These are phyloP conservation scores for Stagonosporopsis vannaccii DNA, from an alignment of 2,329 filamentous ascomycete species.

Conservation along the genomic window DNA sequence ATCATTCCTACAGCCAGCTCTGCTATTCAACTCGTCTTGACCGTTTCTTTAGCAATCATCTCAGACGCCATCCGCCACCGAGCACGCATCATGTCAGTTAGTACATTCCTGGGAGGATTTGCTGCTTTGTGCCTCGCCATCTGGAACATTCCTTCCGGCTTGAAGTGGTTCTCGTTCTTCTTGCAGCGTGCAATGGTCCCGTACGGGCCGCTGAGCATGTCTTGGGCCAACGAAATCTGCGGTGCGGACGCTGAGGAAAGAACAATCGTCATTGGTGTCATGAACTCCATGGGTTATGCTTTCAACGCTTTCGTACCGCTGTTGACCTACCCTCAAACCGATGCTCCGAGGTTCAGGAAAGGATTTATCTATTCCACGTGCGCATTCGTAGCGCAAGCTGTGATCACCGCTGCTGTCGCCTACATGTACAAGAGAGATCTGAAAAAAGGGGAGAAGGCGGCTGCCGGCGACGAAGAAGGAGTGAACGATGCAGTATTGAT, in stretches of 20 bases:
- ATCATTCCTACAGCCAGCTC: conserved; percentile 28
- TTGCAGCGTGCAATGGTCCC: conserved; percentile 40
- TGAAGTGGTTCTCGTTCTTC: conserved; percentile 46
- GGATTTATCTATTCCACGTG: conserved; percentile 26
- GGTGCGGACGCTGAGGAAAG: conserved; percentile 55
- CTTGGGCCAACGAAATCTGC: conserved; percentile 59
- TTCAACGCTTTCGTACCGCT: conserved; percentile 55
- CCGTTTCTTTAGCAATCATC: conserved; percentile 26
- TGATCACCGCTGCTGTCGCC: conserved; percentile 22
- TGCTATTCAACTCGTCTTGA: conserved; percentile 27
- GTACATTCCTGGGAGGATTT: conserved; percentile 27
- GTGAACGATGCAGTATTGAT: conserved; percentile 6
- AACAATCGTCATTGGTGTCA: conserved; percentile 55
- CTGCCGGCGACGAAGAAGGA: conserved; percentile 15
- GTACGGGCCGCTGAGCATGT: conserved; percentile 45
- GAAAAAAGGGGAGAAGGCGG: conserved; percentile 10
- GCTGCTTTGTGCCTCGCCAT: conserved; percentile 38
- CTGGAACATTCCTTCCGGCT: conserved; percentile 39
- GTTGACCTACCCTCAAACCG: conserved; percentile 28
- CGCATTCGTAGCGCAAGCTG: conserved; percentile 22
- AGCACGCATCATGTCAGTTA: conserved; percentile 25
- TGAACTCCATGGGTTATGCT: conserved; percentile 55
- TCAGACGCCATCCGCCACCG: conserved; percentile 28
- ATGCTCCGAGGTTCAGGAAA: conserved; percentile 26
- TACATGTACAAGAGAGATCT: conserved; percentile 24